Evolutionary conservation across 2,329 filamentous ascomycete genomes (phyloP), one percentile per base, ranked within the genome.

Genomic region (Aspergillus sp.): DNA sequence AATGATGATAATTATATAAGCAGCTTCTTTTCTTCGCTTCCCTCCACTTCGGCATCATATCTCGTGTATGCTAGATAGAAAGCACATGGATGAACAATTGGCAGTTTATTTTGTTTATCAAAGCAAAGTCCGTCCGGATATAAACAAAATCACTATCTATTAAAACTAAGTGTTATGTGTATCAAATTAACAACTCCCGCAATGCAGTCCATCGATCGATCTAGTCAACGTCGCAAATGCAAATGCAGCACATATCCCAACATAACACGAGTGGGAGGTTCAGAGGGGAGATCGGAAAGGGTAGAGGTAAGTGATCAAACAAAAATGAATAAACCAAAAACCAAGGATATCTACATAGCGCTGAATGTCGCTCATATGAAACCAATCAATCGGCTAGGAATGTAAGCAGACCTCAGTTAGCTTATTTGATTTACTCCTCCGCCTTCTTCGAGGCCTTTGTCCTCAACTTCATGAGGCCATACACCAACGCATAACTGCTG

Each of bases 401-500:
- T 15, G 8, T 26, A 30, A 12, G 20, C 39, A 18, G 3, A 51
- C 3, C 34, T 13, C 7, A 56, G 38, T 12, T 30, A 30, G 26
- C 26, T 30, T 30, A 30, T 9, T 30, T 30, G 1, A 30, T 30
- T 63, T 58, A 70, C 4, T 39, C 20, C 57, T 71, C 61, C 2
- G 71, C 70, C 59, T 67, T 70, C 67, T 74, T 74, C 15, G 66
- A 70, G 12, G 65, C 62, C 64, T 73, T 73, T 4, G 71, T 74
- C 47, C 71, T 60, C 56, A 73, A 42, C 58, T 72, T 73, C 71
- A 74, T 74, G 53, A 74, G 62, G 43, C 63, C 39, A 55, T 74
- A 81, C 2, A 81, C 79, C 47, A 80, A 49, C 0, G 66, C 73
- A 62, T 87, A 88, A 1, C 79, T 82, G 55, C 77, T 81, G 38